A percentile compares a stretch with the other conserved stretches of the same genome.
These are phyloP conservation scores for Eucalyptus sideroxylon DNA, from an alignment of 345 rosid species.

Conservation along the genomic window DNA sequence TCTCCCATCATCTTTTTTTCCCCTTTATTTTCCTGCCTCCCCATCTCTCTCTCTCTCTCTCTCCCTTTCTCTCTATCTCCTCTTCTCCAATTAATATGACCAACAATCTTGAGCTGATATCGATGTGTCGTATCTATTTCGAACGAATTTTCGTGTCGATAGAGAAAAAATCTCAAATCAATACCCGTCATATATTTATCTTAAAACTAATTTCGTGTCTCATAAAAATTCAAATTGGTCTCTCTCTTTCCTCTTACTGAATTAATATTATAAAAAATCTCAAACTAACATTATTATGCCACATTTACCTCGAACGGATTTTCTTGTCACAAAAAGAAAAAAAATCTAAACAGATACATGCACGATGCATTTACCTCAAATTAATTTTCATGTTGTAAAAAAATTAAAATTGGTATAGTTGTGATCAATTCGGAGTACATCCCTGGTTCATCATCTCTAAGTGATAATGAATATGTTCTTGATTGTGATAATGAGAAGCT, in stretches of 20 bases:
- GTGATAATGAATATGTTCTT: background rate
- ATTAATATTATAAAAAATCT: background rate
- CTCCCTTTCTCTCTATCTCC: too few relatives aligned
- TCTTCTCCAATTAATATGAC: background rate
- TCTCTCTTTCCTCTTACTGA: accelerated
- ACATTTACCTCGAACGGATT: accelerated
- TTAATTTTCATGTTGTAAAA: background rate
- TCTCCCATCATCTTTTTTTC: background rate
- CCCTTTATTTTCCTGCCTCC: background rate
- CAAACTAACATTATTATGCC: background rate
- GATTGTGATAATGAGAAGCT: accelerated
- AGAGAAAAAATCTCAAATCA: accelerated
- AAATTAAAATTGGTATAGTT: background rate
- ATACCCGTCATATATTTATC: accelerated
- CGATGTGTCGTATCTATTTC: background rate
- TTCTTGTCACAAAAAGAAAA: background rate
- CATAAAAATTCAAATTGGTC: accelerated
- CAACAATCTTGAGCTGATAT: accelerated
- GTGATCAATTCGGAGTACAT: accelerated
- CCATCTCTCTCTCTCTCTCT: too few relatives aligned
- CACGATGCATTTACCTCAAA: accelerated
- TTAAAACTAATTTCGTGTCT: accelerated
- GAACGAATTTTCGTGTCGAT: accelerated
- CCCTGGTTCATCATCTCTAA: background rate
- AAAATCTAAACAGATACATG: accelerated